Evolutionary conservation across 2,329 filamentous ascomycete genomes (phyloP), one percentile per base, ranked within the genome.

Genomic region (Xylariales sp.): DNA sequence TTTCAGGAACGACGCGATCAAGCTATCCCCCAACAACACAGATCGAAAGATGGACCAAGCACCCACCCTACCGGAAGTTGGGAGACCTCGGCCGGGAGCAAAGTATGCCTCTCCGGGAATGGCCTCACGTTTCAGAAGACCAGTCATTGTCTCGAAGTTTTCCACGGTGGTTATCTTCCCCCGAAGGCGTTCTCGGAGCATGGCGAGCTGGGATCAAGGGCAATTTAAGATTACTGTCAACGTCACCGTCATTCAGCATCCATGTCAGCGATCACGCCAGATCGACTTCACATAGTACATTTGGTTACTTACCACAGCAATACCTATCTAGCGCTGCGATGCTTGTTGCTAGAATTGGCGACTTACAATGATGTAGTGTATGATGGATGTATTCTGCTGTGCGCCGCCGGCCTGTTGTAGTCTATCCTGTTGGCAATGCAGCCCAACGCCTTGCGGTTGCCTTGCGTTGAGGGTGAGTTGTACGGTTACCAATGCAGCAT

Each of bases 41-140:
- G 45, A 45, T 43, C 32, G 40, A 35, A 38, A 43, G 43, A 44
- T 22, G 38, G 44, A 41, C 43, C 44, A 36, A 38, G 42, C 40
- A n/a, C n/a, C n/a, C n/a, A n/a, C n/a, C n/a, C n/a, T 32, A 35
- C 33, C 40, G 33, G 38, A 24, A 33, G 21, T 6, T 3, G 28
- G 11, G 12, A 11, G n/a, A n/a, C n/a, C n/a, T n/a, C n/a, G n/a
- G n/a, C n/a, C n/a, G n/a, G n/a, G n/a, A n/a, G n/a, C n/a, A n/a
- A 9, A 20, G 11, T 18, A 14, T 25, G 18, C 16, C 37, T 16
- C 27, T 14, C 29, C n/a, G n/a, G n/a, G n/a, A n/a, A n/a, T n/a
- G n/a, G n/a, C n/a, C n/a, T n/a, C n/a, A 18, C 29, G 16, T 33
- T 16, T 16, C 29, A 20, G n/a, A 32, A 25, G 15, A 21, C 10